Evolutionary conservation across 768 basidiomycete genomes (phyloP).

Genomic region (Galerina sulciceps): DNA sequence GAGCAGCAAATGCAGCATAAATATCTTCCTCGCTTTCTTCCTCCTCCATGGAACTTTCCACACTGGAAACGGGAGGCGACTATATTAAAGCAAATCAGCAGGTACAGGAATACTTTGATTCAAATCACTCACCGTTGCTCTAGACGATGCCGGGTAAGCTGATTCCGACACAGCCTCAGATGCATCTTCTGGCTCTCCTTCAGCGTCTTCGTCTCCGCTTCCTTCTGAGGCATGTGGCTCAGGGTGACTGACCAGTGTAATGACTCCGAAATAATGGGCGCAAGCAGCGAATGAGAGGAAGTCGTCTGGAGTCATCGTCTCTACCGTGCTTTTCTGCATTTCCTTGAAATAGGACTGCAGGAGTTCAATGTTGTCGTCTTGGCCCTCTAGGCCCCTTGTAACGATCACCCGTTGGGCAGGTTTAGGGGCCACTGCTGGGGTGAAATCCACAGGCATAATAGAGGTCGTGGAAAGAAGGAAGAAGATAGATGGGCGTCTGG

Average conservation of each 20-base stretch:
- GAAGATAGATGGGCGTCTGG: constrained; percentile 25
- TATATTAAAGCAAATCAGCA: background rate
- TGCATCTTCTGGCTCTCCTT: constrained; percentile 14
- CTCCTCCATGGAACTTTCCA: background rate
- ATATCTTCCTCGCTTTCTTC: background rate
- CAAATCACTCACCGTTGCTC: constrained; percentile 8
- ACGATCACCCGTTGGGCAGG: constrained; percentile 13
- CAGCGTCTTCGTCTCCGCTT: constrained; percentile 9
- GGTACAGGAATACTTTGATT: background rate
- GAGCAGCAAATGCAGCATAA: constrained; percentile 1
- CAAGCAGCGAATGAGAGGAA: constrained; percentile 43
- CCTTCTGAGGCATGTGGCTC: background rate
- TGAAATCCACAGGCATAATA: constrained; percentile 7
- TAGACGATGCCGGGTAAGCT: constrained; percentile 8
- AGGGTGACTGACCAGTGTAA: constrained; percentile 25
- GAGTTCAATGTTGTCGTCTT: constrained; percentile 41
- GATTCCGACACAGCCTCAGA: constrained; percentile 7
- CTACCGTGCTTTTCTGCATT: constrained; percentile 45
- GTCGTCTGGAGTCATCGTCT: constrained; percentile 39
- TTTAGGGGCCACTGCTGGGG: background rate
- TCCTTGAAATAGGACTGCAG: constrained; percentile 40
- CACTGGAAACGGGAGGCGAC: constrained; percentile 14
- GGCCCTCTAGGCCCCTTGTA: constrained; percentile 35
- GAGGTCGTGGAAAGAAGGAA: constrained; percentile 8
- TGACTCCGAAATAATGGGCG: constrained; percentile 46